A percentile compares a stretch with the other conserved stretches of the same genome.
These are phyloP conservation scores for Rutidosis leptorrhynchoides DNA, from an alignment of 129 eudicot genomes.

Conservation along the genomic window DNA sequence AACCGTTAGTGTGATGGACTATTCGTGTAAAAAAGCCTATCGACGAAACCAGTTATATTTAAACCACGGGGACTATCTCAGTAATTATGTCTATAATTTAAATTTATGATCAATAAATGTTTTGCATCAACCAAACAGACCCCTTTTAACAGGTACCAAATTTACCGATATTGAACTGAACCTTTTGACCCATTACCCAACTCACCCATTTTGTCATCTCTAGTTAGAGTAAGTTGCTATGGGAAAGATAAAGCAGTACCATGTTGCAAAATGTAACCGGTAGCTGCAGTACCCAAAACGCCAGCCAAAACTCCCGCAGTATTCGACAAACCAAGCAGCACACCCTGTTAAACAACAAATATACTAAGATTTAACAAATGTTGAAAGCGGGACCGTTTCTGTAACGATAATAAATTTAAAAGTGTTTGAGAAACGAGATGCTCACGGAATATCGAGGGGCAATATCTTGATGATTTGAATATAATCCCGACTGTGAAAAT, in stretches of 20 bases:
- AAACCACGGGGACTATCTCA: too few relatives aligned
- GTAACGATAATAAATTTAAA: conserved; percentile 1
- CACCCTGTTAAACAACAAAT: conserved; percentile 49
- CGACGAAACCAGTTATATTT: too few relatives aligned
- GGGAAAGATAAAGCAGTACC: conserved; percentile 40
- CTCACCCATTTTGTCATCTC: not conserved
- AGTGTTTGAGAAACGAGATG: conserved; percentile 6
- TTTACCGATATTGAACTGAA: not conserved
- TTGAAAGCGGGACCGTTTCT: not conserved
- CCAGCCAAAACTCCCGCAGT: conserved; percentile 98
- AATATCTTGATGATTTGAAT: conserved; percentile 97
- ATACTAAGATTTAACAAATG: not conserved
- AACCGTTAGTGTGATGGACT: too few relatives aligned
- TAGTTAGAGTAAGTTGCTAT: not conserved
- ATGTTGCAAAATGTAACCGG: conserved; percentile 95
- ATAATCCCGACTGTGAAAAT: conserved; percentile 91
- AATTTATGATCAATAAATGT: not conserved
- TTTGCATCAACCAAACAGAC: not conserved
- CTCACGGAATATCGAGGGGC: conserved; percentile 98
- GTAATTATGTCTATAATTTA: too few relatives aligned
- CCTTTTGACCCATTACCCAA: not conserved
- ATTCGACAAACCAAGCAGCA: conserved; percentile 84
- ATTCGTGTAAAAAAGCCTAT: too few relatives aligned
- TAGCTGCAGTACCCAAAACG: conserved; percentile 94
- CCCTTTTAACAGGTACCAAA: not conserved